These are phyloP conservation scores for Alternaria arborescens DNA, from an alignment of 2,329 filamentous ascomycete genomes.

Conservation along the genomic window DNA sequence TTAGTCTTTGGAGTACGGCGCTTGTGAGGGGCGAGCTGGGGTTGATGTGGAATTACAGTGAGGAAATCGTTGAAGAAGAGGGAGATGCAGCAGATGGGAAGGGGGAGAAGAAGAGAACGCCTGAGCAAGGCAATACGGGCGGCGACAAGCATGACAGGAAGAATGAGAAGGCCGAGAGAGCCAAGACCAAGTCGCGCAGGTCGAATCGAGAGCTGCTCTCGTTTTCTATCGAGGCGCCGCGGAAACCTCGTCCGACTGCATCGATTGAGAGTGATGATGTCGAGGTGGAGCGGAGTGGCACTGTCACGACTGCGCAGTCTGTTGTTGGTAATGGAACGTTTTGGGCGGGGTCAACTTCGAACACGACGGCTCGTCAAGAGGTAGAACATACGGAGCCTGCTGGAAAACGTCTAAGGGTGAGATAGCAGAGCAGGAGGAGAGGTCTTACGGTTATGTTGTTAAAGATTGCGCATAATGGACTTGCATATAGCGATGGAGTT, in stretches of 20 bases:
- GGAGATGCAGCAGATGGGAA: conserved; percentile 30
- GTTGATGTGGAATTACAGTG: conserved; percentile 83
- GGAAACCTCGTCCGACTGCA: conserved; percentile 30
- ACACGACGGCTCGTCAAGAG: conserved; percentile 1
- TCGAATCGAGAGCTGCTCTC: conserved; percentile 45
- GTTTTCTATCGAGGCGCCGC: conserved; percentile 48
- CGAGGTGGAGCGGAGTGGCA: neutral
- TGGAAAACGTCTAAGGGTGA: conserved; percentile 37
- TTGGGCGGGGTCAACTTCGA: conserved; percentile 2
- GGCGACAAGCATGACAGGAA: neutral
- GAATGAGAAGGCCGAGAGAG: conserved; percentile 11
- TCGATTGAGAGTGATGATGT: neutral
- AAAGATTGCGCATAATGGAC: neutral
- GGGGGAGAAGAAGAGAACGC: neutral
- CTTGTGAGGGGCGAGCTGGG: conserved; percentile 73
- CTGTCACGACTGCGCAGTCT: neutral
- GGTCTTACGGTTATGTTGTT: neutral
- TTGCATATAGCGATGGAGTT: conserved; percentile 5
- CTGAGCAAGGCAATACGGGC: neutral
- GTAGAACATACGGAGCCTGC: conserved; percentile 22
- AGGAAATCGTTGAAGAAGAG: conserved; percentile 60
- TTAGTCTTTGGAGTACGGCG: conserved; percentile 78
- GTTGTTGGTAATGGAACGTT: neutral
- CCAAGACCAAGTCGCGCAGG: conserved; percentile 11
- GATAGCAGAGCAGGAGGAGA: neutral